Base-by-base conservation (phyloP, 495 filamentous ascomycete species). In the Trichocladium antarcticum region DNA sequence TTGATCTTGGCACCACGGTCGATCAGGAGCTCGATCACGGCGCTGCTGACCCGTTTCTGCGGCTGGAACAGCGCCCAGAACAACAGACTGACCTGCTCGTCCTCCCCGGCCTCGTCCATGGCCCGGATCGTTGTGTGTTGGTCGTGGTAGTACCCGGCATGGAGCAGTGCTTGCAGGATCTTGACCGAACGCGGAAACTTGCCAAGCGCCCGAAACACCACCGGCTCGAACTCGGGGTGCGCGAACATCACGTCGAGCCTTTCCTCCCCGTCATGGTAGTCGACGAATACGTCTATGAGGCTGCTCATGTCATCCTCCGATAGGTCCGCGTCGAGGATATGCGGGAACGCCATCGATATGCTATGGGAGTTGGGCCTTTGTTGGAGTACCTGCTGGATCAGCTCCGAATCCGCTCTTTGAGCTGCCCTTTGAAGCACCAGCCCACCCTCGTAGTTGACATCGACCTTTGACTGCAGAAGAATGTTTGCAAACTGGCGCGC, bases 41-140 rank as follows among this genome's bases (percentile, higher is more conserved):
- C 43, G 42, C 63, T 71, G 56, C 72, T 75, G 34, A 74, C 59
- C 44, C 62, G 64, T 56, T 75, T 75, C 47, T 75, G 69, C 5
- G 72, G 71, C 42, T 75, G 72, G 10, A 67, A 41, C 3, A 75
- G 54, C 5, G 68, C 57, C 72, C 72, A 75, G 42, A 73, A 67
- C 15, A 75, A 55, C 1, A 75, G 53, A 15, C 56, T 68, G 40
- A 69, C 69, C 15, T 61, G 42, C 38, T 75, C 72, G 0, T 59
- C 55, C 36, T 72, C 65, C 12, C 70, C 68, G 4, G 65, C 44
- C 6, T 67, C 66, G 0, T 61, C 58, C 51, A 62, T 57, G 5
- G 72, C 62, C 14, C 46, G 57, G 19, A 57, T 56, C 6, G 6
- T 59, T 1, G 58, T 66, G 41, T 62, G 56, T 36, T 69, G 68